phyloP scores from a whole-genome alignment of 1,139 yeast species.

The Sugiyamaella paludigena region DNA sequence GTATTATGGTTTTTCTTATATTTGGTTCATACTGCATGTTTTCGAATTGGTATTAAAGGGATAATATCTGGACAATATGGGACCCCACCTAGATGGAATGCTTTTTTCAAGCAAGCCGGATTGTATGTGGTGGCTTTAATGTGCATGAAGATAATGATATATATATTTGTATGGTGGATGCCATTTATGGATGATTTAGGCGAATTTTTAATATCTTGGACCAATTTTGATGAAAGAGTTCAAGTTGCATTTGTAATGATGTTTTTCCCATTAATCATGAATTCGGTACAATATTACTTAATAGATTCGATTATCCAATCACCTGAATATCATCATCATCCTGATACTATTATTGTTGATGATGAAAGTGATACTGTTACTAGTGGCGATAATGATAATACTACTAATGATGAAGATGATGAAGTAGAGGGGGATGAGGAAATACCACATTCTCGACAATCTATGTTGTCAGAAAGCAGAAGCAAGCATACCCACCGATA shows the following conservation, averaged over 20 bases:
- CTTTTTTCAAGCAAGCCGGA: conserved; percentile 70
- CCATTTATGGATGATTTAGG: conserved; percentile 58
- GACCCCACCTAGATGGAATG: conserved; percentile 58
- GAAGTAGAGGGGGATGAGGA: background rate
- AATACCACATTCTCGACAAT: no score
- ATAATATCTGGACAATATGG: conserved; percentile 88
- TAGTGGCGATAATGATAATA: background rate
- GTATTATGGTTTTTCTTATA: conserved; percentile 59
- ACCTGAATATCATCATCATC: conserved; percentile 37
- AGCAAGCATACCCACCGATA: no score
- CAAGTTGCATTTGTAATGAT: conserved; percentile 87
- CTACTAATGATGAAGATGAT: background rate
- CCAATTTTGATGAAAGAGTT: conserved; percentile 71
- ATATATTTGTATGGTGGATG: conserved; percentile 55
- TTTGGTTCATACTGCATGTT: conserved; percentile 49
- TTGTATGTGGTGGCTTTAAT: conserved; percentile 62
- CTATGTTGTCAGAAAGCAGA: no score
- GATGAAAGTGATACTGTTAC: background rate
- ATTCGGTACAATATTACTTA: conserved; percentile 80
- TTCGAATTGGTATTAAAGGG: conserved; percentile 49
- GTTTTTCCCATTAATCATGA: conserved; percentile 55
- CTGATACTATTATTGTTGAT: background rate
- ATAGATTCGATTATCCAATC: conserved; percentile 84
- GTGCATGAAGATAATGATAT: conserved; percentile 55
- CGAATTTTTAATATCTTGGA: conserved; percentile 67